Evolutionary conservation across 768 basidiomycete species (phyloP).

Genomic region (Tylopilus balloui): DNA sequence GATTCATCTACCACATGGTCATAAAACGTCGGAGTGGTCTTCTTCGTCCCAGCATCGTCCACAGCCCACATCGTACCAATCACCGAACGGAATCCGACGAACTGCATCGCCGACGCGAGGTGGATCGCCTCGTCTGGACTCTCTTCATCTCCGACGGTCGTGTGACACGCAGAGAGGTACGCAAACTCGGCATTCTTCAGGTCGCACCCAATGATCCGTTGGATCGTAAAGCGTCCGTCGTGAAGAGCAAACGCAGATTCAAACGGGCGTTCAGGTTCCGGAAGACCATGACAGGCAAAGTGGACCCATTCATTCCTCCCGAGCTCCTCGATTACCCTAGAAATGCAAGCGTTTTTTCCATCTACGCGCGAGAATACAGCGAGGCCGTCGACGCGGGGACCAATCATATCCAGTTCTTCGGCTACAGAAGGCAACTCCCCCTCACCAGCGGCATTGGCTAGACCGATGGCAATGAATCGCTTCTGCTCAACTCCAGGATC

Average conservation of each 20-base stretch:
- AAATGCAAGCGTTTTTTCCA: too few species aligned
- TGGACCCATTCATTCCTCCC: slow-evolving; percentile 9
- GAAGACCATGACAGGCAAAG: slow-evolving; percentile 32
- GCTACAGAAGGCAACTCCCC: too few species aligned
- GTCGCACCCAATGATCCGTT: background rate
- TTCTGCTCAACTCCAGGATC: too few species aligned
- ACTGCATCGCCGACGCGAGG: background rate
- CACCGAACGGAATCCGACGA: background rate
- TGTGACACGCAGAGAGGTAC: background rate
- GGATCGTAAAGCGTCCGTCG: background rate
- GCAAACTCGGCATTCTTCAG: background rate
- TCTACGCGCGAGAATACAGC: too few species aligned
- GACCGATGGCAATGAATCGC: too few species aligned
- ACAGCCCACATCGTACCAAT: background rate
- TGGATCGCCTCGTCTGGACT: background rate
- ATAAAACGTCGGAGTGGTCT: background rate
- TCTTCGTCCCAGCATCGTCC: background rate
- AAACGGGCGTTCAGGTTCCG: background rate
- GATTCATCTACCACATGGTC: background rate
- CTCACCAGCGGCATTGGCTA: too few species aligned
- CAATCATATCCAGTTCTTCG: too few species aligned
- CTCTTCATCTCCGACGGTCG: background rate
- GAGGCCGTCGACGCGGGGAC: too few species aligned
- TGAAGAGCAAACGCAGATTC: background rate
- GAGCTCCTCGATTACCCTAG: too few species aligned